A percentile compares a stretch with the other conserved stretches of the same genome.
Conservation (phyloP, 1,284 basidiomycete species). For the Cerrena zonata region DNA sequence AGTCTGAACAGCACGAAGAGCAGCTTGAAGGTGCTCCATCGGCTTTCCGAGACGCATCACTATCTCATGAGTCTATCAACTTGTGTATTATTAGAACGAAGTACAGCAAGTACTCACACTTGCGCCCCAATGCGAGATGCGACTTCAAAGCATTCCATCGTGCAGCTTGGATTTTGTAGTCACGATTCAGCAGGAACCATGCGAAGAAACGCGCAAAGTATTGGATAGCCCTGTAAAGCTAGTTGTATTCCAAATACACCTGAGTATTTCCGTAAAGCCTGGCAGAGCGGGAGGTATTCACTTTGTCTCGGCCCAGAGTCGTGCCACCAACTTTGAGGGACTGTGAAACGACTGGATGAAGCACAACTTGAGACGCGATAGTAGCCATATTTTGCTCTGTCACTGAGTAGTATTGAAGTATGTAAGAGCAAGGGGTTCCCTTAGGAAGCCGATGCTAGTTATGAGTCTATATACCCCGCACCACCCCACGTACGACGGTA, state of each 20-base stretch:
- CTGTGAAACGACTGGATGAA: slow-evolving; percentile 78
- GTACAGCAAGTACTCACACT: slow-evolving; percentile 48
- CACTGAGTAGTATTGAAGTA: slow-evolving; percentile 2
- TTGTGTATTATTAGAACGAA: background rate
- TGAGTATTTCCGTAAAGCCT: too few relatives aligned
- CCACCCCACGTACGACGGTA: background rate
- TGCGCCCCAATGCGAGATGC: slow-evolving; percentile 73
- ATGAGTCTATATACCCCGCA: slow-evolving; percentile 10
- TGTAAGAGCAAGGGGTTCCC: background rate
- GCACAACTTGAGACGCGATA: slow-evolving; percentile 69
- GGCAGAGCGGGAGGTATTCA: slow-evolving; percentile 20
- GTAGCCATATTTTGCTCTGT: slow-evolving; percentile 43
- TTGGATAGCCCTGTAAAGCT: slow-evolving; percentile 89
- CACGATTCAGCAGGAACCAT: slow-evolving; percentile 69
- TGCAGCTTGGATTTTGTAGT: slow-evolving; percentile 58
- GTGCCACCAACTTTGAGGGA: slow-evolving; percentile 74
- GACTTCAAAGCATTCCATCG: slow-evolving; percentile 77
- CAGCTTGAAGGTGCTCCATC: slow-evolving; percentile 89
- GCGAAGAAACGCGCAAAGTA: slow-evolving; percentile 88
- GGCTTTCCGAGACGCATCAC: slow-evolving; percentile 93
- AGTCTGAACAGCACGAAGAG: slow-evolving; percentile 69
- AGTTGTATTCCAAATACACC: too few relatives aligned
- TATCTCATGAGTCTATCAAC: slow-evolving; percentile 25
- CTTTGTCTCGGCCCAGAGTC: slow-evolving; percentile 87
- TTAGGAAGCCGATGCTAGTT: slow-evolving; percentile 3